Evolutionary conservation across 2,329 filamentous ascomycete genomes (phyloP), one percentile per base, ranked within the genome.

Genomic region (Fusarium algeriense): DNA sequence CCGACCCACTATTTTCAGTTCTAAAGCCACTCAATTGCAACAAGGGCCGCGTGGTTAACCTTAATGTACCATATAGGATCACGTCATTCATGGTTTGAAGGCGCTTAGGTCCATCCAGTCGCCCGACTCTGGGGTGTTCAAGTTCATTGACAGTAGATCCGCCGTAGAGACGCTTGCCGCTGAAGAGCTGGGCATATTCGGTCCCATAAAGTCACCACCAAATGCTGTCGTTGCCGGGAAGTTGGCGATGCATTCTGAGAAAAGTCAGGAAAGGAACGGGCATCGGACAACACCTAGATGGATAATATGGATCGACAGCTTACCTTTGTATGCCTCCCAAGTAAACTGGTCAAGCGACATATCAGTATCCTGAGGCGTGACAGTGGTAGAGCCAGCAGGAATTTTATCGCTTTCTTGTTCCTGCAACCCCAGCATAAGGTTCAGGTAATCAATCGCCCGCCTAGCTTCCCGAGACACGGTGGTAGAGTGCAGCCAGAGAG

Each of bases 141-240:
- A 53, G 3, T 11, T 10, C 10, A 41, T 53, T 7, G 26, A 7
- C 12, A 53, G 9, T 3, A 30, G 6, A 30, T 6, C 19, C 0
- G 14, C 12, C 12, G 2, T 7, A 13, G 19, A 19, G n/a, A 3
- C 14, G 0, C 19, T 30, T 2, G 9, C 10, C 4, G 10, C 5
- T 2, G 14, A 30, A 41, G 10, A 2, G 1, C 9, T 14, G 17
- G 37, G 37, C 37, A 4, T n/a, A 0, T 5, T 14, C 2, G 6
- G 7, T 2, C 14, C 50, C 2, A 53, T 30, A 7, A 30, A 5
- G 1, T 28, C 19, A 1, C 14, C 11, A 30, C 2, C 20, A 2
- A 30, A 41, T 7, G 35, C 5, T 5, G 35, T 7, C 4, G 14
- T 10, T 1, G 37, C 37, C 8, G 35, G 14, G 20, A 41, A 53